Evolutionary conservation across 2,329 filamentous ascomycete genomes (phyloP).

Genomic region (Sporothrix pallida): DNA sequence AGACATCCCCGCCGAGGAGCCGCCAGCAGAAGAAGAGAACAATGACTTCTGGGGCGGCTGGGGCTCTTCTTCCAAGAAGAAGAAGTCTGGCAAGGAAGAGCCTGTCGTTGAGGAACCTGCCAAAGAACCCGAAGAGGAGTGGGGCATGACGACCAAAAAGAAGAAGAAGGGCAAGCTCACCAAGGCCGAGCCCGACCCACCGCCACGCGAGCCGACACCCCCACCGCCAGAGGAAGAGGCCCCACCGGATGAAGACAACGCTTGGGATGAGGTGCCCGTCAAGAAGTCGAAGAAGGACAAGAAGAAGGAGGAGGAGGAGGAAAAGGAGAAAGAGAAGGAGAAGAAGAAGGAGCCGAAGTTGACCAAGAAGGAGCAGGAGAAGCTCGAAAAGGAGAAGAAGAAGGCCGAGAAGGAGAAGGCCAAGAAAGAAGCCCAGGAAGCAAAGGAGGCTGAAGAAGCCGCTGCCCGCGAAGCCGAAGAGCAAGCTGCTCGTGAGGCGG

Average conservation of each 20-base stretch:
- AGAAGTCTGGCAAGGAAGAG: slow-evolving; percentile 45
- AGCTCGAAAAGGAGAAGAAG: slow-evolving; percentile 53
- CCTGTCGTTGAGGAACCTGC: slow-evolving; percentile 44
- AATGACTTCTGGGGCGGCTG: slow-evolving; percentile 46
- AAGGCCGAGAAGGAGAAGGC: slow-evolving; percentile 52
- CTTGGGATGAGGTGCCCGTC: slow-evolving; percentile 48
- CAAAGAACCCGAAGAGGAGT: slow-evolving; percentile 48
- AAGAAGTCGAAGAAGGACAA: slow-evolving; percentile 50
- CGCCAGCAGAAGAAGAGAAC: slow-evolving; percentile 41
- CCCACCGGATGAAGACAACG: slow-evolving; percentile 47
- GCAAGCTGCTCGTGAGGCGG: slow-evolving; percentile 47
- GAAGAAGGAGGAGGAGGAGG: slow-evolving; percentile 47
- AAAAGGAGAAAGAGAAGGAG: slow-evolving; percentile 42
- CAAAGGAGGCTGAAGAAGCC: slow-evolving; percentile 42
- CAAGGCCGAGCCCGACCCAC: slow-evolving; percentile 50
- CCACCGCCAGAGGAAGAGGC: slow-evolving; percentile 53
- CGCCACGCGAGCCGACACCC: slow-evolving; percentile 56
- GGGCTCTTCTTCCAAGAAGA: slow-evolving; percentile 43
- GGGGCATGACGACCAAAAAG: slow-evolving; percentile 44
- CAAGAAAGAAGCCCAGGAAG: slow-evolving; percentile 48
- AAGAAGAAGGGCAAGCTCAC: slow-evolving; percentile 45
- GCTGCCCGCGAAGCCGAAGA: slow-evolving; percentile 41
- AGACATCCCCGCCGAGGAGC: slow-evolving; percentile 49
- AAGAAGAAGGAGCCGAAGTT: slow-evolving; percentile 53
- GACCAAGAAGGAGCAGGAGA: slow-evolving; percentile 57